Evolutionary conservation across 2,329 filamentous ascomycete species (phyloP), one percentile per base, ranked within the genome.

Genomic region (Colletotrichum melonis): DNA sequence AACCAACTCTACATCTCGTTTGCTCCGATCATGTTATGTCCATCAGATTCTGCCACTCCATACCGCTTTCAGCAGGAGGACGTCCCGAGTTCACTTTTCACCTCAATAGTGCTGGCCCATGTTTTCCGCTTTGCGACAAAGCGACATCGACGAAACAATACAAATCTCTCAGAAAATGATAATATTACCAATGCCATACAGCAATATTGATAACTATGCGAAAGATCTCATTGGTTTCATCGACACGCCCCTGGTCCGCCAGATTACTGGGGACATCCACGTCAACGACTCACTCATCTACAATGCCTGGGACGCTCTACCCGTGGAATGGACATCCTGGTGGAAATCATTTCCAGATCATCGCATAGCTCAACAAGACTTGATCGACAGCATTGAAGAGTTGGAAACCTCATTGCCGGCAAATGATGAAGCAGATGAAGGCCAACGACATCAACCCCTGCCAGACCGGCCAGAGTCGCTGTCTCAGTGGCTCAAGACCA

Each of bases 201-300:
- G n/a, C n/a, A n/a, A n/a, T n/a, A n/a, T n/a, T n/a, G n/a, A n/a
- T n/a, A n/a, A n/a, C n/a, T n/a, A n/a, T n/a, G n/a, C n/a, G n/a
- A n/a, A n/a, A n/a, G n/a, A n/a, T n/a, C n/a, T n/a, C n/a, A n/a
- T n/a, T n/a, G n/a, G n/a, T n/a, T n/a, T n/a, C n/a, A n/a, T n/a
- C n/a, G n/a, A n/a, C n/a, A n/a, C n/a, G n/a, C n/a, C 80, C 5
- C 69, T 82, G 14, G 75, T 81, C 12, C 78, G 76, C 7, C 80
- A 82, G 35, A 78, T 82, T 38, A 80, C 79, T 1, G 80, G 80
- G 3, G 80, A 78, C n/a, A 78, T 82, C 35, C 80, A 82, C 64
- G 80, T 81, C 65, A 82, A 82, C 54, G 80, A 82, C 68, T 78
- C 80, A 2, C 63, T 82, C 35, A 79, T 81, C 62, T 46, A 77